A percentile compares a stretch with the other conserved stretches of the same genome.
These are phyloP conservation scores for Amanita pseudoporphyria DNA, from an alignment of 768 basidiomycete genomes.

Conservation along the genomic window DNA sequence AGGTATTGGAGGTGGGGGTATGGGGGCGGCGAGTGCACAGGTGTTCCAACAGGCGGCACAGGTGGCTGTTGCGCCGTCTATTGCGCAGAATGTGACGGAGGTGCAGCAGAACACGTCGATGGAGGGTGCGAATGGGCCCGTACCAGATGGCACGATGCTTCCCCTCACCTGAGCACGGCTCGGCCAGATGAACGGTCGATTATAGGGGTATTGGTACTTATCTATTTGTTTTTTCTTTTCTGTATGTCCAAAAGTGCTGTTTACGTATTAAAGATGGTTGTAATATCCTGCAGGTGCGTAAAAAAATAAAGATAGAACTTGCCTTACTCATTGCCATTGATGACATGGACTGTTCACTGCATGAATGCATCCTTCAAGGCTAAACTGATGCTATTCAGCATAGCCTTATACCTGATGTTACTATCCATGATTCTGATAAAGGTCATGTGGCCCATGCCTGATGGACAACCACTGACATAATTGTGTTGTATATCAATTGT, in stretches of 20 bases:
- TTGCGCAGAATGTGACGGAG: slow-evolving; percentile 30
- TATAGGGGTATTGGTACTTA: not conserved
- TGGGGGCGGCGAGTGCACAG: not conserved
- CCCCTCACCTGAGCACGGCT: not conserved
- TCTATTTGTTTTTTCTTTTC: not conserved
- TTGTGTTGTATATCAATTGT: too few relatives aligned
- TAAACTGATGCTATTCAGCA: too few relatives aligned
- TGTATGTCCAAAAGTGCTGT: not conserved
- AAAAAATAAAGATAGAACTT: too few relatives aligned
- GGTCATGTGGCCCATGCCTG: too few relatives aligned
- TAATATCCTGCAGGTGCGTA: not conserved
- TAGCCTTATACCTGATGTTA: too few relatives aligned
- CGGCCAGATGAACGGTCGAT: not conserved
- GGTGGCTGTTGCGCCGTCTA: slow-evolving; percentile 1
- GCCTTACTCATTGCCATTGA: too few relatives aligned
- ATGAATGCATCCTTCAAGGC: too few relatives aligned
- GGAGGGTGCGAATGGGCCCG: slow-evolving; percentile 46
- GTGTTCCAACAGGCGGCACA: slow-evolving; percentile 3
- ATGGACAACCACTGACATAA: too few relatives aligned
- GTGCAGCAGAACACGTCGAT: slow-evolving; percentile 24
- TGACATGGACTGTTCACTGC: too few relatives aligned
- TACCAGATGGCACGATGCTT: slow-evolving; percentile 33
- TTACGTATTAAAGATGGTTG: not conserved
- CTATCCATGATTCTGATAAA: too few relatives aligned
- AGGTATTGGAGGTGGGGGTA: slow-evolving; percentile 18